Evolutionary conservation across 352 stramenopile species (phyloP).

Genomic region (Globisporangium recalcitrans): DNA sequence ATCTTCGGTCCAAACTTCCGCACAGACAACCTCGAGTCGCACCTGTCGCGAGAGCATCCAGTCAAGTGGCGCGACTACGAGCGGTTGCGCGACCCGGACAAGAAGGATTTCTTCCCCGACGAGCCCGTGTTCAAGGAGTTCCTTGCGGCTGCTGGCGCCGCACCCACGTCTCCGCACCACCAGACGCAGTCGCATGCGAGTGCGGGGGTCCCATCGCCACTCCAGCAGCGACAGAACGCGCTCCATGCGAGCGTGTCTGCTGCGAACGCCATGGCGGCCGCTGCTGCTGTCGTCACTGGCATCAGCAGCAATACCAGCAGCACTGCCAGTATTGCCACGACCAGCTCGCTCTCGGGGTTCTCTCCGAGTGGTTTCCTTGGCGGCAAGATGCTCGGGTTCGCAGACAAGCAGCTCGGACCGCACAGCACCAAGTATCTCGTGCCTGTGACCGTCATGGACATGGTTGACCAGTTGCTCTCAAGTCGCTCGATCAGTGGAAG

Average conservation of each 20-base stretch:
- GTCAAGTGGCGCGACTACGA: constrained; percentile 50
- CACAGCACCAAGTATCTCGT: constrained; percentile 24
- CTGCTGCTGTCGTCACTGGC: neutral
- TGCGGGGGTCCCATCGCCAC: neutral
- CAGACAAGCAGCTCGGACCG: constrained; percentile 9
- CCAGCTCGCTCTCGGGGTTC: constrained; percentile 9
- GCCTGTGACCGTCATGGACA: constrained; percentile 26
- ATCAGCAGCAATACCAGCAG: neutral
- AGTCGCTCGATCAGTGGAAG: constrained; percentile 12
- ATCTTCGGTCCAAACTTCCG: constrained; percentile 54
- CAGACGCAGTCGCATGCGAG: neutral
- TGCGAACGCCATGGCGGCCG: constrained; percentile 1
- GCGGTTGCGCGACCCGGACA: constrained; percentile 35
- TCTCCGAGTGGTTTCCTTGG: constrained; percentile 15
- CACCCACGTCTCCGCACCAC: neutral
- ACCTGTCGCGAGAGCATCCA: constrained; percentile 44
- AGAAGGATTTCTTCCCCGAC: constrained; percentile 42
- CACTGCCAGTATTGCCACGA: neutral
- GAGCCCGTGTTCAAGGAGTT: constrained; percentile 24
- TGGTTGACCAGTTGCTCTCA: constrained; percentile 38
- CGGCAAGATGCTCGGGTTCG: constrained; percentile 17
- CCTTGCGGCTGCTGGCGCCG: constrained; percentile 9
- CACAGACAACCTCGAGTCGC: constrained; percentile 52
- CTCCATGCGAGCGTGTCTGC: neutral
- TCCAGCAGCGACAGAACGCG: constrained; percentile 2